Percentiles rank a stretch among this genome's conserved stretches.
These are phyloP conservation scores for Vachellia collinsii DNA, from an alignment of 306 rosid species.

Conservation along the genomic window DNA sequence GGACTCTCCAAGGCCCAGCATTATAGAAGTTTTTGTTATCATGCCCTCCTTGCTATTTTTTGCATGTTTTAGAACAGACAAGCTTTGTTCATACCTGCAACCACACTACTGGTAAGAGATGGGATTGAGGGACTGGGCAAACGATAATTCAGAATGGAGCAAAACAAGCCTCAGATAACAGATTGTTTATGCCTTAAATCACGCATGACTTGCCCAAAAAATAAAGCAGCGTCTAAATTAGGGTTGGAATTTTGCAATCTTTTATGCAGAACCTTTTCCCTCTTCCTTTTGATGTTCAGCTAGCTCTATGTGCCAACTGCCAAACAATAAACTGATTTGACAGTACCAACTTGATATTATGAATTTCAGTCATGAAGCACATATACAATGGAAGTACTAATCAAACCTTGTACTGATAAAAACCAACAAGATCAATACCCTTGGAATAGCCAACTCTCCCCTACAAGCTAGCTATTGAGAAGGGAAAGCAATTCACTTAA, in stretches of 20 bases:
- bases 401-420: neutral
- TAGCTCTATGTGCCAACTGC: neutral
- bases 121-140: conserved; percentile 22
- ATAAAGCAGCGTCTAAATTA: neutral
- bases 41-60: conserved; percentile 78
- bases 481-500: no score
- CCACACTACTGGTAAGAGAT: conserved; percentile 34
- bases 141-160: conserved; percentile 4
- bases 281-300: neutral
- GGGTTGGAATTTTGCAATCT: neutral
- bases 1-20: conserved; percentile 97
- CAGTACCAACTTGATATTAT: neutral
- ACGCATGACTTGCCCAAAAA: neutral
- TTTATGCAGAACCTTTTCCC: neutral
- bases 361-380: neutral
- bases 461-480: no score
- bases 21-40: conserved; percentile 94
- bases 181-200: neutral
- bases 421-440: neutral
- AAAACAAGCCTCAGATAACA: conserved; percentile 4
- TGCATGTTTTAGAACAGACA: conserved; percentile 82
- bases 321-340: neutral
- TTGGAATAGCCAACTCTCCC: neutral
- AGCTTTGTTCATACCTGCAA: conserved; percentile 85
- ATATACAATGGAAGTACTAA: no score